Percentiles rank a stretch among this genome's conserved stretches.
Conservation (phyloP, 768 basidiomycete species). For the Leccinum uliginosum region DNA sequence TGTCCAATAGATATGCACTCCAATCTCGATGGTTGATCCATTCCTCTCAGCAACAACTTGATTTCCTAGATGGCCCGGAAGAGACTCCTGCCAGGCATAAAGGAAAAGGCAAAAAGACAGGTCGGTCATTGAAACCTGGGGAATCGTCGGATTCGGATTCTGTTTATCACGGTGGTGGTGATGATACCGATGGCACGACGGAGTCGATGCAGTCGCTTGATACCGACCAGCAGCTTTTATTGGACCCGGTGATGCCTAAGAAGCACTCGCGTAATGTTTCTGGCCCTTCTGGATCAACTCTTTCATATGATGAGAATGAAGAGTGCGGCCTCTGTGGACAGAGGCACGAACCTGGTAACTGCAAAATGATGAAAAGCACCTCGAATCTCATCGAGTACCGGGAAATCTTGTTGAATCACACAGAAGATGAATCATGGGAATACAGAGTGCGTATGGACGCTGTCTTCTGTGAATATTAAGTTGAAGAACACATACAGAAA, state of each 20-base stretch:
- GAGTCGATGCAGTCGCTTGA: constrained; percentile 17
- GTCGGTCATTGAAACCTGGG: constrained; percentile 26
- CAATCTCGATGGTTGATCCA: constrained; percentile 1
- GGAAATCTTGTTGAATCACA: constrained; percentile 56
- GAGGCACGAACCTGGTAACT: constrained; percentile 46
- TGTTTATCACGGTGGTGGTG: constrained; percentile 11
- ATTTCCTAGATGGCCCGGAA: constrained; percentile 31
- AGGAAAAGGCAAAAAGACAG: constrained; percentile 33
- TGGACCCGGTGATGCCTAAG: neutral
- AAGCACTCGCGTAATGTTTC: constrained; percentile 4
- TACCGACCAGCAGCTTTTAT: constrained; percentile 1
- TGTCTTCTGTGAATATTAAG: neutral
- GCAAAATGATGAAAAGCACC: constrained; percentile 62
- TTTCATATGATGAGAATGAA: constrained; percentile 7
- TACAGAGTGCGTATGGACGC: constrained; percentile 45
- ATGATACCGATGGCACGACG: constrained; percentile 23
- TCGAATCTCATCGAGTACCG: constrained; percentile 68
- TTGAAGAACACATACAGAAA: constrained; percentile 35
- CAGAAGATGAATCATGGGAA: constrained; percentile 64
- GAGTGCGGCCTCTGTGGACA: constrained; percentile 62
- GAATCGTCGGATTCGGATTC: constrained; percentile 39
- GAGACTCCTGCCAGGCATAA: constrained; percentile 38
- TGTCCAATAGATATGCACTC: constrained; percentile 1
- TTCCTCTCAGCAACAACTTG: constrained; percentile 26
- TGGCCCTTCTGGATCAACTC: neutral